A percentile compares a stretch with the other conserved stretches of the same genome.
phyloP scores from a whole-genome alignment of 305 asterid genomes.

The Fraxinus sp. region DNA sequence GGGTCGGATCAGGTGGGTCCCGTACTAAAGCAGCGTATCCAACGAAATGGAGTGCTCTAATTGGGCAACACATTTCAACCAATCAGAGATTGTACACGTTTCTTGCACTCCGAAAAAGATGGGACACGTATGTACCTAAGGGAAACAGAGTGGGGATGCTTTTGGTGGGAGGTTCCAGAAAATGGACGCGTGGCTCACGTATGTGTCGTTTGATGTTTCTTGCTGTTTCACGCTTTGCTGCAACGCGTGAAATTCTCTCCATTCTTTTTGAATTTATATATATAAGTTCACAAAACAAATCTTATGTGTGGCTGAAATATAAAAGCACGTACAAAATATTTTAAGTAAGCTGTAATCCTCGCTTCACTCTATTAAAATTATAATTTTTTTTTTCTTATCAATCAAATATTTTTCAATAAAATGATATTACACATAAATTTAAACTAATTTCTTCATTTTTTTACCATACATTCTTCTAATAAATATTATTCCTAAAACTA shows the following conservation, averaged over 20 bases:
- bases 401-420: too few relatives aligned
- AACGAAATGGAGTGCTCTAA: constrained; percentile 22
- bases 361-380: too few relatives aligned
- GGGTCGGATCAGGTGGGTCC: constrained; percentile 35
- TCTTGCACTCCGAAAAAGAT: constrained; percentile 26
- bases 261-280: not conserved
- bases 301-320: not conserved
- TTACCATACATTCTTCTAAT: too few relatives aligned
- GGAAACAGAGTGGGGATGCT: constrained; percentile 24
- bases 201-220: not conserved
- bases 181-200: constrained; percentile 38
- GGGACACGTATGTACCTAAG: constrained; percentile 27
- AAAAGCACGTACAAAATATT: not conserved
- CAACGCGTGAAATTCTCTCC: not conserved
- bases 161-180: constrained; percentile 8
- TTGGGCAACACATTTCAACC: constrained; percentile 25
- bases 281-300: too few relatives aligned
- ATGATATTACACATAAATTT: too few relatives aligned
- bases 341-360: not conserved
- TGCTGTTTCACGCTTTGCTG: not conserved
- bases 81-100: constrained; percentile 29
- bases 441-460: too few relatives aligned
- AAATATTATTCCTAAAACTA: too few relatives aligned
- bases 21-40: constrained; percentile 34
- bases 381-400: too few relatives aligned